Evolutionary conservation across 202 grass and related monocot species (phyloP).

Genomic region (Sporobolus alterniflorus): DNA sequence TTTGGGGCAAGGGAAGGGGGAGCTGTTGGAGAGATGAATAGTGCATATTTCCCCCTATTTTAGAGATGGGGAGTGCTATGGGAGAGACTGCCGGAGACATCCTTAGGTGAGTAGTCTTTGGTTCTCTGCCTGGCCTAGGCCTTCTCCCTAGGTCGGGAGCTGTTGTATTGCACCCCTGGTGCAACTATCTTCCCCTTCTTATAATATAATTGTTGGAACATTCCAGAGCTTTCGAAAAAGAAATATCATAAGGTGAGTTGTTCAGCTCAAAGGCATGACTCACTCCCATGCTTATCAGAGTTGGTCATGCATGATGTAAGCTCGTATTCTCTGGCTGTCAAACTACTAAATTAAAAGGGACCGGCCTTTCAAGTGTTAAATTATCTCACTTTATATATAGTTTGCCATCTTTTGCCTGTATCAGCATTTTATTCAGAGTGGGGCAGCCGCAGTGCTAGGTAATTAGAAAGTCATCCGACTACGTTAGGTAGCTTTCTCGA

Average conservation of each 20-base stretch:
- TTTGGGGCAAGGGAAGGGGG: too few species aligned
- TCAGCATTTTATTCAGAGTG: slow-evolving; percentile 5
- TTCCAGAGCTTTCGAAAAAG: too few species aligned
- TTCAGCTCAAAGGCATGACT: background rate
- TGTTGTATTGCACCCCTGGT: too few species aligned
- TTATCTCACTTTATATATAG: background rate
- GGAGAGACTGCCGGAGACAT: too few species aligned
- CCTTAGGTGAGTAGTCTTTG: too few species aligned
- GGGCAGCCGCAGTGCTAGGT: slow-evolving; percentile 27
- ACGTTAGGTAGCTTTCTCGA: slow-evolving; percentile 18
- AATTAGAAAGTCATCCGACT: slow-evolving; percentile 5
- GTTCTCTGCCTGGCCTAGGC: too few species aligned
- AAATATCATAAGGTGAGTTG: background rate
- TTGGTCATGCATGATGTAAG: background rate
- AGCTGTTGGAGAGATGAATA: too few species aligned
- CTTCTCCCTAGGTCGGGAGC: too few species aligned
- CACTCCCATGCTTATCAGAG: background rate
- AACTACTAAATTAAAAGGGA: background rate
- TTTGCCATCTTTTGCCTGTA: background rate
- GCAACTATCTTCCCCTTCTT: too few species aligned
- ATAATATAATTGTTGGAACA: too few species aligned
- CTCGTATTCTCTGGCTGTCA: background rate
- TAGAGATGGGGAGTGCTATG: too few species aligned
- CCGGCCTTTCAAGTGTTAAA: background rate
- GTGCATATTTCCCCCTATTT: too few species aligned